Evolutionary conservation across 169 alveolate genomes (phyloP), one percentile per base, ranked within the genome.

Genomic region (Pseudocohnilembus persalinus): DNA sequence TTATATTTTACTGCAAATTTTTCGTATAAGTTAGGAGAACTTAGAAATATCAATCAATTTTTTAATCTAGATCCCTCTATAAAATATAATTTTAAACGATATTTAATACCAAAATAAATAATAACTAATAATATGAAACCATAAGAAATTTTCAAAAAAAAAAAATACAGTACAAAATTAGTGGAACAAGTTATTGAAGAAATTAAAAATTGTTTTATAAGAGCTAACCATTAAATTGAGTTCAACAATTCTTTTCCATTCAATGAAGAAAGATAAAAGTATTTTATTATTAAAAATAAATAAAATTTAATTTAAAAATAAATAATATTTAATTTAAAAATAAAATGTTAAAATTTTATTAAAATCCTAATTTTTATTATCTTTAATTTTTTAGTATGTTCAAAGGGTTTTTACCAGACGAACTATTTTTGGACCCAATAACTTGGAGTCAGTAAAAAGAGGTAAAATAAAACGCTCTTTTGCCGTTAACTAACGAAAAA

Each of bases 31-130:
- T 65, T 81, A 28, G 76, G 74, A 28, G 34, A 77, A 15, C 34
- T 86, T 11, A 89, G 95, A 73, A 89, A 91, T 83, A 92, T 92
- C 31, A 27, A 81, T 6, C 88, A 84, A 31, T 91, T 88, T 74
- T 72, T 77, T 31, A 74, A 76, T 33, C 65, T 86, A 32, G 87
- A 82, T 33, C 84, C 95, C 32, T 80, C 84, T 1, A 86, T 86
- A 28, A 86, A 76, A 31, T 86, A 78, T 80, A 86, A 86, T 76
- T 64, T 73, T 28, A 90, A 86, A 34, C 74, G 95, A 77, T 91
- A 82, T 74, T 32, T 65, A 0, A 81, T 91, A 20, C 93, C 93
- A 0, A 85, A 64, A n/a, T 33, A 35, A 76, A 30, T 80, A 63
- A 65, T 76, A 29, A 63, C 64, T 31, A 77, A 64, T 0, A 81